Evolutionary conservation across 176 grass and related monocot genomes (phyloP).

Genomic region (Zizania latifolia): DNA sequence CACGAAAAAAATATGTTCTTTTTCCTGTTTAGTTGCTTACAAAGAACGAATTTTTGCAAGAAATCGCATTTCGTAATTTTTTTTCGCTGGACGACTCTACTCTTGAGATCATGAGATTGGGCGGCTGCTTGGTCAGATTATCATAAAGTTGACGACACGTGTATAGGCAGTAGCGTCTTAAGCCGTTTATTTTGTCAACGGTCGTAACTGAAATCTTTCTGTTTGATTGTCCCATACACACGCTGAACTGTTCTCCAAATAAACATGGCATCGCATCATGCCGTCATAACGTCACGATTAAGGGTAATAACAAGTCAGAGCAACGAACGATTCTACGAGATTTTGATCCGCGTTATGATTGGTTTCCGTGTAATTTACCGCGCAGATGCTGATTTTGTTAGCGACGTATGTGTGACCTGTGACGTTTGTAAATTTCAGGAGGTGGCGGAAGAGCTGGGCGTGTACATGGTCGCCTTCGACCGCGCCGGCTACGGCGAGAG

Average conservation of each 20-base stretch:
- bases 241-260: background rate
- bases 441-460: slow-evolving; percentile 48
- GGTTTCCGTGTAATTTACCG: background rate
- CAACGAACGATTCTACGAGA: background rate
- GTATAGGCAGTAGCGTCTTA: background rate
- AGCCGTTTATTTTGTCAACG: background rate
- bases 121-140: background rate
- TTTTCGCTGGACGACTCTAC: no score
- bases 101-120: background rate
- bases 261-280: background rate
- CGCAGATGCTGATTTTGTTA: background rate
- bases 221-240: background rate
- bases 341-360: background rate
- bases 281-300: background rate
- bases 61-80: background rate
- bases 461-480: slow-evolving; percentile 78
- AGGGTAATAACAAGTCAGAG: background rate
- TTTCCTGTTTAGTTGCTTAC: background rate
- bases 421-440: slow-evolving; percentile 32
- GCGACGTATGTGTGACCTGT: no score
- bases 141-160: background rate
- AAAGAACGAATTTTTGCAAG: background rate
- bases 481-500: slow-evolving; percentile 67
- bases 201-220: background rate
- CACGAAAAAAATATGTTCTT: background rate